Evolutionary conservation across 2,329 filamentous ascomycete species (phyloP).

Genomic region (Stagonosporopsis vannaccii): DNA sequence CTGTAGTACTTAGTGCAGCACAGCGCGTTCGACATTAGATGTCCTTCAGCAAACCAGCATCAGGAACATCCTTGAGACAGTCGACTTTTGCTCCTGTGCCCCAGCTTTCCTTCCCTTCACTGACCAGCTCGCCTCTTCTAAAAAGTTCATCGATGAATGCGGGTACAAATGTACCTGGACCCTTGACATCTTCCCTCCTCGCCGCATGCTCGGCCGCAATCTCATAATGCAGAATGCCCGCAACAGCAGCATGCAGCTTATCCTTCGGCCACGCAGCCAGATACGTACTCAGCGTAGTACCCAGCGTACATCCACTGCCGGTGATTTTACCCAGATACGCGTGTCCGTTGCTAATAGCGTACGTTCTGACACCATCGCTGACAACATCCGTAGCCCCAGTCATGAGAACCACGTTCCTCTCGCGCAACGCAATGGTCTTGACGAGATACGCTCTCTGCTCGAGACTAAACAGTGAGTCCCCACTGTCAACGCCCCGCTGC

Average conservation of each 20-base stretch:
- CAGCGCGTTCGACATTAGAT: neutral
- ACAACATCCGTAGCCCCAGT: slow-evolving; percentile 81
- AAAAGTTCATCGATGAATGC: slow-evolving; percentile 80
- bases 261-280: slow-evolving; percentile 57
- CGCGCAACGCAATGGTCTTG: slow-evolving; percentile 68
- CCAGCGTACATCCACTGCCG: slow-evolving; percentile 81
- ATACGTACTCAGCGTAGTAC: slow-evolving; percentile 80
- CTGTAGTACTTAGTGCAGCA: too few species aligned
- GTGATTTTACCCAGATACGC: slow-evolving; percentile 73
- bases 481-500: slow-evolving; percentile 87
- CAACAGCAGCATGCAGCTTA: slow-evolving; percentile 71
- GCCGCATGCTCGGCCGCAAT: slow-evolving; percentile 75
- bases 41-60: slow-evolving; percentile 31
- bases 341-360: slow-evolving; percentile 79
- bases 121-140: slow-evolving; percentile 20
- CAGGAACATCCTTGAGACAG: slow-evolving; percentile 27
- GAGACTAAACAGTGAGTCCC: slow-evolving; percentile 60
- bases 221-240: slow-evolving; percentile 80
- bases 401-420: slow-evolving; percentile 78
- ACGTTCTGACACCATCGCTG: slow-evolving; percentile 73
- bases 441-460: slow-evolving; percentile 70
- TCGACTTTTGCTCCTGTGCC: slow-evolving; percentile 24
- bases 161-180: slow-evolving; percentile 86
- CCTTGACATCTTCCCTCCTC: slow-evolving; percentile 67
- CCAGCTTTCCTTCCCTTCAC: slow-evolving; percentile 20